phyloP scores from a whole-genome alignment of 352 stramenopile species.

The Globisporangium spinosum region DNA sequence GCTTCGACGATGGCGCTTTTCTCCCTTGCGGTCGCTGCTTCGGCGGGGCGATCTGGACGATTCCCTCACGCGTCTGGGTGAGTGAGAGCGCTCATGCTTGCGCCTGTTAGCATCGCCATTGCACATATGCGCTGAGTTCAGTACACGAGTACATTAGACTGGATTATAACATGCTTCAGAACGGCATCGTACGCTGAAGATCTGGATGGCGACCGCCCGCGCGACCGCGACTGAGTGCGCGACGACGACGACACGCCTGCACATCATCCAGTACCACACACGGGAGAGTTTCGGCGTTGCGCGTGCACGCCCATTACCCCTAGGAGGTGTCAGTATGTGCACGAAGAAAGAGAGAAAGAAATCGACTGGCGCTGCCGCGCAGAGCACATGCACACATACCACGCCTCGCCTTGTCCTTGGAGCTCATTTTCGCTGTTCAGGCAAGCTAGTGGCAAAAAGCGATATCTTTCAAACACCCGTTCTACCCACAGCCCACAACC shows the following conservation, averaged over 20 bases:
- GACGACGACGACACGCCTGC: slow-evolving; percentile 26
- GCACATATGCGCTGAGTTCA: not conserved
- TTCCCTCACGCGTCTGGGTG: slow-evolving; percentile 2
- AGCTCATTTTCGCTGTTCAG: slow-evolving; percentile 3
- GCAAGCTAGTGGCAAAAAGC: not conserved
- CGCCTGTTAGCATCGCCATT: slow-evolving; percentile 1
- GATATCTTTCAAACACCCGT: not conserved
- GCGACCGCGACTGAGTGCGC: slow-evolving; percentile 23
- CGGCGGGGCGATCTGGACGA: slow-evolving; percentile 5
- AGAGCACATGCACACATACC: slow-evolving; percentile 10
- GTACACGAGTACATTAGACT: not conserved
- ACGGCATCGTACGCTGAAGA: slow-evolving; percentile 4
- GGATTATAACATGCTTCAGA: not conserved
- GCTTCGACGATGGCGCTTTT: slow-evolving; percentile 3
- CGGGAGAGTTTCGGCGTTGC: slow-evolving; percentile 5
- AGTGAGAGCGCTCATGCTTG: slow-evolving; percentile 20
- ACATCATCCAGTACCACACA: slow-evolving; percentile 20
- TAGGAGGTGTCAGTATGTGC: slow-evolving; percentile 15
- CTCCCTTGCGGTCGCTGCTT: not conserved
- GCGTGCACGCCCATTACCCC: slow-evolving; percentile 8
- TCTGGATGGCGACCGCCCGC: slow-evolving; percentile 27
- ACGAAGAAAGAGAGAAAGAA: not conserved
- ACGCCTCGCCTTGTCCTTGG: not conserved
- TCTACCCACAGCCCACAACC: not conserved
- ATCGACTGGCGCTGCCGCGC: not conserved